Base-by-base conservation (phyloP, 306 rosid species). In the Cicer chorassanicum region DNA sequence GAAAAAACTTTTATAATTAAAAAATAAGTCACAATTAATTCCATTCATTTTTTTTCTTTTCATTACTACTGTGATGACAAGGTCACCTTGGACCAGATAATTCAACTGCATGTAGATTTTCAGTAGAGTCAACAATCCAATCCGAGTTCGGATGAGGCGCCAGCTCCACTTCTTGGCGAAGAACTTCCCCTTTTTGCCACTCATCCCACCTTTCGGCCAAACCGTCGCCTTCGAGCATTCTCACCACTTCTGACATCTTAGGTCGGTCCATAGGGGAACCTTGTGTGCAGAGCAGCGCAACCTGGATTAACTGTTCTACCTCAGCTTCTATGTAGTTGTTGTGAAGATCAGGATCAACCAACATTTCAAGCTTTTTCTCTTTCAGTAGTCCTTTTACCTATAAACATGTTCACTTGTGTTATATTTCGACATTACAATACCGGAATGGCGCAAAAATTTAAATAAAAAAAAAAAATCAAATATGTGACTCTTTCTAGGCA, bases 31-130 rank as follows among this genome's bases (percentile, higher is more conserved):
- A 83, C 66, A 78, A 85, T 76, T 84, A 66, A 69, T 79, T 84
- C 83, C 78, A 74, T 79, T 78, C 16, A 45, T 55, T 54, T 78
- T 54, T 78, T 73, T 67, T 59, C 61, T 54, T 75, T 67, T 40
- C 68, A 36, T 72, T 76, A 54, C 77, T 78, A 80, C 73, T 63
- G 65, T 67, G 74, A 71, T 64, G 74, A 71, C 82, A 75, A 13
- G 87, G 96, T 94, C 93, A 94, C 87, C 99, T 94, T 68, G 99
- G 99, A 84, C 99, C 99, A 0, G 99, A 94, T 74, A 94, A 84
- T 87, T 94, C 99, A 2, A 92, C 97, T 54, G 99, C 97, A 49
- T 92, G 99, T 57, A 94, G 87, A 80, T 94, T 94, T 78, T 94
- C 99, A 7, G 97, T 94, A 0, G 99, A 94, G 84, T 94, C 97